Evolutionary conservation across 805 yeast species (phyloP), one percentile per base, ranked within the genome.

Genomic region (Kluyveromyces lactis): DNA sequence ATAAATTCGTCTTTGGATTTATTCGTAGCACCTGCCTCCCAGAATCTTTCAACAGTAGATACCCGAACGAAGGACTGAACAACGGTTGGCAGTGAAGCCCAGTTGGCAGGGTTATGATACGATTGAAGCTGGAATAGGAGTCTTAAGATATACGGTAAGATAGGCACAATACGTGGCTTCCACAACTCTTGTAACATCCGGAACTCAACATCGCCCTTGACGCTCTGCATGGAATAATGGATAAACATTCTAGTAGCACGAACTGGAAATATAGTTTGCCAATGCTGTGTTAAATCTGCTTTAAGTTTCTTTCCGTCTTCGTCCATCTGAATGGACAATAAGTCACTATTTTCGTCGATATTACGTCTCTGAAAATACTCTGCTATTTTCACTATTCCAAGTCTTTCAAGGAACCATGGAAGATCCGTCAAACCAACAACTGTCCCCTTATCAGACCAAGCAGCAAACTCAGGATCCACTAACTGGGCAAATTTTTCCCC

Each of bases 11-110:
- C 97, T 52, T 86, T 82, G 2, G 95, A 79, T 62, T 92, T 95
- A 42, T 85, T 83, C 1, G 96, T 85, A 17, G 95, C 94, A 13
- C 98, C 98, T 44, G 87, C 95, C 56, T 94, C 97, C 99, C 99
- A 92, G 59, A 92, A 92, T 52, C 97, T 71, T 64, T 92, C 99
- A 56, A 81, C 78, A 36, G 94, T 82, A 44, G 94, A 81, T 51
- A 86, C 81, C 47, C 75, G 74, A n/a, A 90, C 95, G 67, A 94
- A 90, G 1, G 90, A 71, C 58, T 86, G 95, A 1, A 92, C 97
- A 41, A 86, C 94, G 2, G 72, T 73, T 0, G 98, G 97, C 36
- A 92, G 67, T 29, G 77, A 84, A 11, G 68, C 68, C 97, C 98
- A 90, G 59, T 90, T 90, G 10, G 71, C 81, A 0, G 97, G 95